phyloP scores from a whole-genome alignment of 2,329 filamentous ascomycete genomes.

The Colletotrichum sp. region DNA sequence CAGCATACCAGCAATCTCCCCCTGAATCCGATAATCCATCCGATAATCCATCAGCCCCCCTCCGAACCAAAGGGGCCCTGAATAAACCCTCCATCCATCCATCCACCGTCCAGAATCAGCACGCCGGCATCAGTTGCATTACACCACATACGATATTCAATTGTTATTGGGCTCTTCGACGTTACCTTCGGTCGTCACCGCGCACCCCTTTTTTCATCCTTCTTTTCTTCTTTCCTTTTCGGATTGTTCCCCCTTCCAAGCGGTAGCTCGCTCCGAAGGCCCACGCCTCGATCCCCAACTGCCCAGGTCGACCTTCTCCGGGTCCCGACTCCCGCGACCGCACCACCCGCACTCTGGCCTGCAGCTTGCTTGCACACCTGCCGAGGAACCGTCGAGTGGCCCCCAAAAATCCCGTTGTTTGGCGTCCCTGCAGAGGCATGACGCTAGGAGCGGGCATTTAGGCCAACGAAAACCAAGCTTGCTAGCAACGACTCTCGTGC shows the following conservation, averaged over 20 bases:
- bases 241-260: neutral
- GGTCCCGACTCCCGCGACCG: neutral
- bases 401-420: conserved; percentile 11
- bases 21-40: conserved; percentile 19
- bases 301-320: neutral
- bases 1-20: conserved; percentile 20
- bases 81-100: neutral
- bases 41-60: conserved; percentile 4
- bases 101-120: neutral
- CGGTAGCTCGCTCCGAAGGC: neutral
- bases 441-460: conserved; percentile 16
- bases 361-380: conserved; percentile 7
- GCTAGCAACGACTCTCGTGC: neutral
- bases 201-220: neutral
- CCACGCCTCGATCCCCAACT: neutral
- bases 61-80: neutral
- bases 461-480: conserved; percentile 15
- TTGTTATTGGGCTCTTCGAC: conserved; percentile 5
- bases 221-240: neutral
- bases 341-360: neutral
- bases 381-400: conserved; percentile 11
- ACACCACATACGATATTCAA: conserved; percentile 2
- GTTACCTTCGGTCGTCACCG: neutral
- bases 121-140: neutral
- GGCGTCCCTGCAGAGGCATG: conserved; percentile 18